Evolutionary conservation across 2,329 filamentous ascomycete species (phyloP), one percentile per base, ranked within the genome.

Genomic region (Aspergillus tubingensis): DNA sequence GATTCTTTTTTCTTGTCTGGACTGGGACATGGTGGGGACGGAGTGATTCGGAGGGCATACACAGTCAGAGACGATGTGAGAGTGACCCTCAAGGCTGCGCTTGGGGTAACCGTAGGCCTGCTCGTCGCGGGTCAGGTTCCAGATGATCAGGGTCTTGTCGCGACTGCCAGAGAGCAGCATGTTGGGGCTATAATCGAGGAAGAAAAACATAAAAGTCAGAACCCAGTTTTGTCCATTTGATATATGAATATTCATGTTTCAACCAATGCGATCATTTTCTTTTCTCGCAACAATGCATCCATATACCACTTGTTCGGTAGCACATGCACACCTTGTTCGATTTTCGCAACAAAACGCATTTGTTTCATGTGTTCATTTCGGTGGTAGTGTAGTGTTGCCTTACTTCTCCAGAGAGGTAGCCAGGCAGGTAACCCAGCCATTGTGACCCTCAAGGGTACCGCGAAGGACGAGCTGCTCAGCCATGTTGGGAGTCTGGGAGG

Each of bases 111-210:
- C 95, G 87, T 98, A 99, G 80, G 91, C 90, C 80, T 89, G 88
- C 85, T 98, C 95, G 83, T 98, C 93, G 83, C 95, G 94, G 82
- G 95, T 98, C 78, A 99, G 88, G 88, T 97, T 96, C 95, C 95
- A 99, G 88, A 99, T 96, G 86, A 99, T 99, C 81, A 99, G 86
- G 73, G 91, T 91, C 91, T 98, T 97, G 88, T 99, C 95, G 85
- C 95, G 92, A 80, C 88, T 92, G 78, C 86, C 94, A 73, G 95
- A 99, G 77, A 99, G 89, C 81, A 99, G 93, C 94, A 99, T 98
- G 88, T 99, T 98, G 79, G 95, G 95, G 91, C 92, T 88, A 77
- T 66, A 67, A 67, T 69, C 62, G 58, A 62, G 58, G 48, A 65
- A 65, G 59, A 59, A 62, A 64, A 62, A 65, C 59, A 62, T 54